Evolutionary conservation across 768 basidiomycete species (phyloP).

Genomic region (Gloeophyllum trabeum): DNA sequence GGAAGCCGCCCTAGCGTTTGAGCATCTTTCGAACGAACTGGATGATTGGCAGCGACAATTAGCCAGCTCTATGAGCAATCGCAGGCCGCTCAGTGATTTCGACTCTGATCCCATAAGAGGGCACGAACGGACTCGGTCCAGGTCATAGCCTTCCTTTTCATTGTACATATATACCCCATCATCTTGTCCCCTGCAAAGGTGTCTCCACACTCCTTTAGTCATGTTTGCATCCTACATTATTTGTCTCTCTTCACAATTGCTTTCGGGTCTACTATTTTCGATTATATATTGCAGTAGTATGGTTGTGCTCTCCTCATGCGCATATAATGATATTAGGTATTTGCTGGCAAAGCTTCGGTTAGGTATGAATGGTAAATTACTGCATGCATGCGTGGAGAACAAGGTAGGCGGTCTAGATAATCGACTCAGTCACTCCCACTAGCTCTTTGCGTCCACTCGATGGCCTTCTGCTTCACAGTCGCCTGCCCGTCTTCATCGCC

Average conservation of each 20-base stretch:
- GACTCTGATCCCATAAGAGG: conserved; percentile 39
- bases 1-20: conserved; percentile 68
- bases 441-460: conserved; percentile 81
- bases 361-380: no score
- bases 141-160: conserved; percentile 28
- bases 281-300: conserved; percentile 10
- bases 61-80: conserved; percentile 66
- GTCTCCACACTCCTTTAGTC: conserved; percentile 24
- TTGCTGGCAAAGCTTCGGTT: no score
- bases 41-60: conserved; percentile 84
- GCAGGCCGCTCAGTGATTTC: conserved; percentile 62
- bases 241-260: conserved; percentile 23
- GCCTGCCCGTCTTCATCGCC: conserved; percentile 82
- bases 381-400: conserved; percentile 6
- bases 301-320: conserved; percentile 5
- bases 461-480: conserved; percentile 76
- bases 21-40: conserved; percentile 69
- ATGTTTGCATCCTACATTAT: conserved; percentile 25
- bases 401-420: conserved; percentile 4
- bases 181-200: conserved; percentile 40
- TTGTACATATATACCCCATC: conserved; percentile 36
- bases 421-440: conserved; percentile 21
- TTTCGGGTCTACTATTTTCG: conserved; percentile 20
- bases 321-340: background rate
- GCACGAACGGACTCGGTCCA: conserved; percentile 51